These are phyloP conservation scores for Carex kokanica DNA, from an alignment of 176 grass and related monocot genomes.

Conservation along the genomic window DNA sequence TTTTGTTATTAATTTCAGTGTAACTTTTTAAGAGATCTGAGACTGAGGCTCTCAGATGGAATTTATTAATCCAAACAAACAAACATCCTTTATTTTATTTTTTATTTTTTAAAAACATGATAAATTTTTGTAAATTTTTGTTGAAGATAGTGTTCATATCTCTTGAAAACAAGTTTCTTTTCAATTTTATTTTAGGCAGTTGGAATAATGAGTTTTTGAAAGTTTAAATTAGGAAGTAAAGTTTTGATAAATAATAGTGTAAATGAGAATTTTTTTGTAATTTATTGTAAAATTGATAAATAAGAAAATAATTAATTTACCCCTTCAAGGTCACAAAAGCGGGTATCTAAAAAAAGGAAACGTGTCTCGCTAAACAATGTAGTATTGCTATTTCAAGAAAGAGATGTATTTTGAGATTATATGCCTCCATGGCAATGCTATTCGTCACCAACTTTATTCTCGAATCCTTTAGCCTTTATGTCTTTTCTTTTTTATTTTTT, in stretches of 20 bases:
- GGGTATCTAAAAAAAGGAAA: not conserved
- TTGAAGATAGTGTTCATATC: no score
- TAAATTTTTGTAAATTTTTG: no score
- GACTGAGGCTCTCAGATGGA: not conserved
- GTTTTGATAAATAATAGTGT: no score
- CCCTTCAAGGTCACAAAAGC: no score
- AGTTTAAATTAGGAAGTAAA: no score
- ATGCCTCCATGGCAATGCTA: constrained; percentile 17
- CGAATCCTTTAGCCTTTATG: constrained; percentile 24
- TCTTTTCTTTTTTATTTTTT: constrained; percentile 17
- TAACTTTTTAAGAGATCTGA: not conserved
- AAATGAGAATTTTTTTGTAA: no score
- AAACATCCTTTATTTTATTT: not conserved
- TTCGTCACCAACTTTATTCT: constrained; percentile 25
- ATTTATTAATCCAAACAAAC: not conserved
- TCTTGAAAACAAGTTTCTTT: no score
- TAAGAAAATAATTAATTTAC: no score
- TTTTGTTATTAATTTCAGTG: constrained; percentile 13
- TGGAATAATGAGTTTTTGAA: no score
- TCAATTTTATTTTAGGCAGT: no score
- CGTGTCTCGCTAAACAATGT: not conserved
- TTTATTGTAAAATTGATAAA: not conserved
- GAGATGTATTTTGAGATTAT: constrained; percentile 24
- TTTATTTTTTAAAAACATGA: no score
- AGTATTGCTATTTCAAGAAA: constrained; percentile 22